Evolutionary conservation across 305 asterid species (phyloP), one percentile per base, ranked within the genome.

Genomic region (Fraxinus velutina): DNA sequence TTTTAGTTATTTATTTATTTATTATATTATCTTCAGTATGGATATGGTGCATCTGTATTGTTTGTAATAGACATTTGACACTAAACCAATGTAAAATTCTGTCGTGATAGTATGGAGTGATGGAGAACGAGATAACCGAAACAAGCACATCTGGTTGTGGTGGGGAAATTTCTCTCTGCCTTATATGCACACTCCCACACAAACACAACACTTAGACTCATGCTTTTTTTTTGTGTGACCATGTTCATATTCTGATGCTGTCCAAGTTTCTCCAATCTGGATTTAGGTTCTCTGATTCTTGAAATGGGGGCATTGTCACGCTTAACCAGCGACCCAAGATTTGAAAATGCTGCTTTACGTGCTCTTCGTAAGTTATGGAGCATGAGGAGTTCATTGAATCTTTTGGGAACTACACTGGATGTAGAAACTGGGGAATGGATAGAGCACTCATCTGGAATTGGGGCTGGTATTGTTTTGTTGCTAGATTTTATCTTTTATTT

Each of bases 61-160:
- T 83, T 55, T 55, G 82, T 79, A 71, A 80, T 33, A 27, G 80
- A 76, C 42, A 79, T 83, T 76, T 87, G 85, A 81, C 83, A 77
- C 60, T 21, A 73, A 72, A 60, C 80, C 81, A 76, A 82, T 86
- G 55, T 83, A 79, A 86, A 85, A 84, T 85, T 87, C 85, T 87
- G 84, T 87, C 76, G 89, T 83, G 83, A 86, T 96, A 95, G 98
- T 72, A 92, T 74, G 99, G 99, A 42, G 93, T 95, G 88, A 85
- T 92, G 92, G 93, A 86, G 87, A 86, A 90, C 17, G 98, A 95
- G 92, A 92, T 92, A 81, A 92, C 97, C 0, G 98, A 95, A 89
- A 95, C 99, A 78, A 95, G 97, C 91, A 95, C 99, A 76, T 94
- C 99, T 82, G 95, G 98, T 47, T 95, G 99, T 83, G 99, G 99